Conservation (phyloP, 225 moss, liverwort and hornwort genomes). For the Polytrichum commune region DNA sequence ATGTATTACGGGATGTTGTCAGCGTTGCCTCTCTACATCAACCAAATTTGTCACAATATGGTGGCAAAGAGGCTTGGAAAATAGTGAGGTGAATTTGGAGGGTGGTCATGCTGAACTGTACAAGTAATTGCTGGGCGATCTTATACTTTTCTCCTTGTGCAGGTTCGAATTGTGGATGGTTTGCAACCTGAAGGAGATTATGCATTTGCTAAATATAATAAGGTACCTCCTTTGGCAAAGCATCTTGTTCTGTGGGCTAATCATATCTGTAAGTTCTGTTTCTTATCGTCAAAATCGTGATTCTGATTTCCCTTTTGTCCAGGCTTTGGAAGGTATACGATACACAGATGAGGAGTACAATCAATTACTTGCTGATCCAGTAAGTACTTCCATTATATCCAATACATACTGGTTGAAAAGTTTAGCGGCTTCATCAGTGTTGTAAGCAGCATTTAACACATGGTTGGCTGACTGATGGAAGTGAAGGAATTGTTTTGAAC, state of each 20-base stretch:
- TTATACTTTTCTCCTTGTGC: slow-evolving; percentile 10
- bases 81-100: too few relatives aligned
- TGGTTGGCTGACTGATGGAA: too few relatives aligned
- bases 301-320: slow-evolving; percentile 11
- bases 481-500: too few relatives aligned
- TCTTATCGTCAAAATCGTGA: not conserved
- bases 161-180: slow-evolving; percentile 86
- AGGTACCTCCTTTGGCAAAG: slow-evolving; percentile 34
- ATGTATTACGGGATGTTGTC: too few relatives aligned
- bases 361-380: slow-evolving; percentile 61
- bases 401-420: too few relatives aligned
- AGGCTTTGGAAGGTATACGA: slow-evolving; percentile 70
- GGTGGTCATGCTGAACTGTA: not conserved
- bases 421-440: too few relatives aligned
- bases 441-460: too few relatives aligned
- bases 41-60: not conserved
- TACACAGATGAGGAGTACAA: slow-evolving; percentile 91
- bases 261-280: not conserved
- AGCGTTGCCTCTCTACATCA: not conserved
- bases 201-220: slow-evolving; percentile 97
- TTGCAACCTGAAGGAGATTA: slow-evolving; percentile 84
- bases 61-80: too few relatives aligned
- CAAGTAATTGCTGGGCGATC: not conserved
- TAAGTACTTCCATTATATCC: slow-evolving; percentile 26
- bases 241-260: too few relatives aligned